Conservation (phyloP, 2,329 filamentous ascomycete species). For the Corinectria fuckeliana region DNA sequence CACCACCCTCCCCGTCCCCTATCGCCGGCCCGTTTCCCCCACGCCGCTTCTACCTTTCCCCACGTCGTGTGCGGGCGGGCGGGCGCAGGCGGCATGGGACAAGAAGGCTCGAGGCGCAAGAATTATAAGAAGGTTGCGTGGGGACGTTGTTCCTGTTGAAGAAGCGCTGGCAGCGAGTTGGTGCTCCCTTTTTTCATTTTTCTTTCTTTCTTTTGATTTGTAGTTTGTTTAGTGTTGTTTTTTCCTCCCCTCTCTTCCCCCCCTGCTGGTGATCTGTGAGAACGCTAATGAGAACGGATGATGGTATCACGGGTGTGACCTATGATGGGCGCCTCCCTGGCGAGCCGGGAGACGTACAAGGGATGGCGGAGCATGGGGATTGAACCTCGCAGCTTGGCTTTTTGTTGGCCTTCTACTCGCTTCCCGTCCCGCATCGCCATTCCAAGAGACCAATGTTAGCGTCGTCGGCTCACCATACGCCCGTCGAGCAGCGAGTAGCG, state of each 20-base stretch:
- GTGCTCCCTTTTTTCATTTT: not conserved
- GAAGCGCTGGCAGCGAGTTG: not conserved
- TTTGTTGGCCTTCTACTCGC: not conserved
- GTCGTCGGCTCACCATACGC: not conserved
- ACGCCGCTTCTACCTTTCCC: not conserved
- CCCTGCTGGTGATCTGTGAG: not conserved
- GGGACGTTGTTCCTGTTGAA: not conserved
- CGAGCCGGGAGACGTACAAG: not conserved
- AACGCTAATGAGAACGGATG: not conserved
- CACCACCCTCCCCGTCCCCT: not conserved
- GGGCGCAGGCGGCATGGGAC: not conserved
- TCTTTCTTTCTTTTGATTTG: not conserved
- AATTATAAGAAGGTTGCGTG: slow-evolving; percentile 1
- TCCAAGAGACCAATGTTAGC: not conserved
- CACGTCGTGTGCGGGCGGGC: not conserved
- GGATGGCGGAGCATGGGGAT: not conserved
- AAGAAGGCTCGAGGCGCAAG: not conserved
- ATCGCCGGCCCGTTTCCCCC: not conserved
- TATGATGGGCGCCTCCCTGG: too few relatives aligned
- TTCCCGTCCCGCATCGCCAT: not conserved
- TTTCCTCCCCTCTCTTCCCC: not conserved
- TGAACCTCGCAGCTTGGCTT: not conserved
- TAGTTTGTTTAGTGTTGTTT: not conserved
- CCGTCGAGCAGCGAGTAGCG: not conserved
- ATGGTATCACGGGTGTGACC: not conserved